These are phyloP conservation scores for Leccinum ambiguum DNA, from an alignment of 1,284 basidiomycete genomes.

Conservation along the genomic window DNA sequence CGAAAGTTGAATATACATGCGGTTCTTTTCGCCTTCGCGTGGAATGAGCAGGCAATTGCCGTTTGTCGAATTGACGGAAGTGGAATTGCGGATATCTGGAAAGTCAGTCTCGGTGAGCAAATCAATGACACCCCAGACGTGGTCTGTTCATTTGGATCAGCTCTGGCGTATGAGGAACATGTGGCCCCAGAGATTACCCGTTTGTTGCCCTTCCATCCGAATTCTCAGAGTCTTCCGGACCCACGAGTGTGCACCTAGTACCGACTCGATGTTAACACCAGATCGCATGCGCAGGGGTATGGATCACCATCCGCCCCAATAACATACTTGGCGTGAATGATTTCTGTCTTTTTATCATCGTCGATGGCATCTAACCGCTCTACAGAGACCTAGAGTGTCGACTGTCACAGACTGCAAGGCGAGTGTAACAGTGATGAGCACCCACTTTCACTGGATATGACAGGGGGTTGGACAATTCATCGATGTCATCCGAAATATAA, in stretches of 20 bases:
- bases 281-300: background rate
- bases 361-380: background rate
- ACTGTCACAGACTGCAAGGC: background rate
- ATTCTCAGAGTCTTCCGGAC: background rate
- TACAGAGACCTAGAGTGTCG: background rate
- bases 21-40: background rate
- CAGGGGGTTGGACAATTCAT: background rate
- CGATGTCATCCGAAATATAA: background rate
- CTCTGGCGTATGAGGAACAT: background rate
- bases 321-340: background rate
- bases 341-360: background rate
- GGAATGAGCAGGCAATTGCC: background rate
- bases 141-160: background rate
- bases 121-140: constrained; percentile 1
- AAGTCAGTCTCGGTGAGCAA: background rate
- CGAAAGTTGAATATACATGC: background rate
- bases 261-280: background rate
- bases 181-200: background rate
- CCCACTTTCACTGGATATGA: background rate
- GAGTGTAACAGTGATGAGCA: background rate
- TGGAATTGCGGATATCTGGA: background rate
- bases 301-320: background rate
- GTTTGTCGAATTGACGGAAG: background rate
- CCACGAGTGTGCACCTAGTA: constrained; percentile 2
- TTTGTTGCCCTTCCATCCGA: background rate